Evolutionary conservation across 2,329 filamentous ascomycete genomes (phyloP), one percentile per base, ranked within the genome.

Genomic region (Colletotrichum zoysiae): DNA sequence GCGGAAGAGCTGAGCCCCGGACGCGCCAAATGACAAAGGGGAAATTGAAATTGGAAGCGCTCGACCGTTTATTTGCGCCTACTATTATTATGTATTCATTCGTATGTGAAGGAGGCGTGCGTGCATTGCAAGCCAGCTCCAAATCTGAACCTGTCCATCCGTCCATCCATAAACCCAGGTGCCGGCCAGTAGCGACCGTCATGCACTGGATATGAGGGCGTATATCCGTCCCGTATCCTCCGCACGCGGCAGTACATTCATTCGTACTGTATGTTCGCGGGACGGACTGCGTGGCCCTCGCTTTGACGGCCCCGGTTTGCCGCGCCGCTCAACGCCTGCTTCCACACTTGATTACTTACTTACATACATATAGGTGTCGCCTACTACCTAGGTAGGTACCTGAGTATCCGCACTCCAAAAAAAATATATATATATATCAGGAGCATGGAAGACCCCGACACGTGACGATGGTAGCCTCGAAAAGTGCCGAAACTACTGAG

Each of bases 31-130:
- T 69, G 53, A 69, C 26, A n/a, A 16, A n/a, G 38, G 55, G 46
- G 62, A 70, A 70, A 59, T 70, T 70, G 62, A 70, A 33, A 56
- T n/a, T 66, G n/a, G 55, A 56, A 33, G 55, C 62, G 38, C 62
- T 59, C 63, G 26, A 26, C 26, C 26, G 26, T 55, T 30, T 38
- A 46, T 55, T 40, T 65, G 61, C 61, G 40, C 30, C 30, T 30
- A 30, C 30, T 30, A 30, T 30, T 30, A 30, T 30, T 30, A 30
- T 30, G 26, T 30, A 30, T 30, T 30, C 2, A 2, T 30, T 2
- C 3, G 26, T 30, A 30, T 30, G 30, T 30, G 30, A 30, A 30
- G 30, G 30, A 30, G 3, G 30, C 30, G 30, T 30, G 30, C 38
- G 26, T 60, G 56, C 20, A 33, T 42, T 60, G 62, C 46, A 18